Evolutionary conservation across 176 grass and related monocot species (phyloP), one percentile per base, ranked within the genome.

Genomic region (Olyra latifolia): DNA sequence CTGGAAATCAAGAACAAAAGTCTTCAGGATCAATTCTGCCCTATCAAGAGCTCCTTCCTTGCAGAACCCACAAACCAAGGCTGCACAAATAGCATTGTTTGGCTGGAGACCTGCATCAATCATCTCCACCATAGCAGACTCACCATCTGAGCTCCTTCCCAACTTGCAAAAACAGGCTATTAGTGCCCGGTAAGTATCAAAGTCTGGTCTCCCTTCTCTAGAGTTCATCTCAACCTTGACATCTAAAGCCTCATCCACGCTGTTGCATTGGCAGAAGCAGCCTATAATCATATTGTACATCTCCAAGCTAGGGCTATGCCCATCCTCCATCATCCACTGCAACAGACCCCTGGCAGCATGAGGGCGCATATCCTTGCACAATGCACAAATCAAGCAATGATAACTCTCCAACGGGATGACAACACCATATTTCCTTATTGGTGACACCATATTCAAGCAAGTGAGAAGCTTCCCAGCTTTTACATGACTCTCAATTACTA

Each of bases 391-490:
- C 66, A 98, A 64, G 54, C 69, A 87, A 62, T 44, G 58, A 22
- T 98, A 94, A 81, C 84, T 85, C 66, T 82, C 78, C 19, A 85
- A 20, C 16, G 92, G 87, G 73, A 98, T 71, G 50, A 10, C 56
- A 57, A 89, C 50, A 5, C 88, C 88, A 47, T 86, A 45, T 69
- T 89, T 94, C 29, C 81, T 79, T 44, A 95, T 81, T 8, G 89
- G 89, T 4, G 79, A 74, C 28, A 89, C 83, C 83, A 98, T 87
- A 62, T 95, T 95, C 84, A 98, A 88, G 83, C 95, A 94, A 66
- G 92, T 83, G 66, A 94, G 92, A 22, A 98, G 57, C 72, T 88
- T 95, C 19, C 90, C 75, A 42, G 28, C 22, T 58, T 87, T 89
- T 38, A 93, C 80, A 84, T 91, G 92, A 6, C 40, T 72, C 68